Percentiles rank a stretch among this genome's conserved stretches.
Conservation (phyloP, 2,329 filamentous ascomycete species). For the Hawksworthiomyces lignivorus region DNA sequence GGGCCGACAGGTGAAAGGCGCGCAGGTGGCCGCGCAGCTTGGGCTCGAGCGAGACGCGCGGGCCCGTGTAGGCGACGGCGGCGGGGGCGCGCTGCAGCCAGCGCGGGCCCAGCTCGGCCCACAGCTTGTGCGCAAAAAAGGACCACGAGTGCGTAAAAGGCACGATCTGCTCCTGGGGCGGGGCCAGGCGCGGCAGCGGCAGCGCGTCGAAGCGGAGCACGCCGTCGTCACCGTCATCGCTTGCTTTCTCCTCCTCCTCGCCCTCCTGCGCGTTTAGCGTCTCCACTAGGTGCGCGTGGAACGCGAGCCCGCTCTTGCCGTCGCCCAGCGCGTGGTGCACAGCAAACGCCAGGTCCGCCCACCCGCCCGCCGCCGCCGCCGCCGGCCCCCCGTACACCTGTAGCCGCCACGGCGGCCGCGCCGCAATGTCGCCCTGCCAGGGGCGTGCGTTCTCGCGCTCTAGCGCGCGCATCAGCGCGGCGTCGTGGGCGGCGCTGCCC, state of each 20-base stretch:
- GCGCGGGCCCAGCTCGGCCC: slow-evolving; percentile 30
- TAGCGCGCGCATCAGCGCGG: slow-evolving; percentile 24
- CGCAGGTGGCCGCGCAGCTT: slow-evolving; percentile 29
- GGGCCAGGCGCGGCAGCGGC: slow-evolving; percentile 26
- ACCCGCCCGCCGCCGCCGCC: slow-evolving; percentile 15
- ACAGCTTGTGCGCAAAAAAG: slow-evolving; percentile 34
- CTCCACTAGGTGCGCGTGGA: slow-evolving; percentile 39
- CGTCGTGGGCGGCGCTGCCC: slow-evolving; percentile 26
- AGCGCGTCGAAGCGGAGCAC: slow-evolving; percentile 24
- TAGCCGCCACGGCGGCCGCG: slow-evolving; percentile 40
- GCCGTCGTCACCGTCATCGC: slow-evolving; percentile 9
- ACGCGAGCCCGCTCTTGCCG: slow-evolving; percentile 38
- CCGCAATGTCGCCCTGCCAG: slow-evolving; percentile 33
- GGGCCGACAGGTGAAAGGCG: slow-evolving; percentile 27
- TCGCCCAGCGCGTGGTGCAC: slow-evolving; percentile 48
- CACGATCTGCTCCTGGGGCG: slow-evolving; percentile 33
- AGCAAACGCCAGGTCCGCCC: slow-evolving; percentile 37
- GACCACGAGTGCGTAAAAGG: slow-evolving; percentile 29
- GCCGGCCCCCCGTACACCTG: slow-evolving; percentile 24
- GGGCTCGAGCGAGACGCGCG: slow-evolving; percentile 27
- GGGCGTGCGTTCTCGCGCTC: slow-evolving; percentile 31
- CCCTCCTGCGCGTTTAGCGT: slow-evolving; percentile 27
- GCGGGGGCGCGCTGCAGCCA: slow-evolving; percentile 22
- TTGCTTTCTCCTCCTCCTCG: neutral
- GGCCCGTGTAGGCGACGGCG: slow-evolving; percentile 30